phyloP scores from a whole-genome alignment of 192 early-diverging fungal genomes.

The Linnemannia elongata region DNA sequence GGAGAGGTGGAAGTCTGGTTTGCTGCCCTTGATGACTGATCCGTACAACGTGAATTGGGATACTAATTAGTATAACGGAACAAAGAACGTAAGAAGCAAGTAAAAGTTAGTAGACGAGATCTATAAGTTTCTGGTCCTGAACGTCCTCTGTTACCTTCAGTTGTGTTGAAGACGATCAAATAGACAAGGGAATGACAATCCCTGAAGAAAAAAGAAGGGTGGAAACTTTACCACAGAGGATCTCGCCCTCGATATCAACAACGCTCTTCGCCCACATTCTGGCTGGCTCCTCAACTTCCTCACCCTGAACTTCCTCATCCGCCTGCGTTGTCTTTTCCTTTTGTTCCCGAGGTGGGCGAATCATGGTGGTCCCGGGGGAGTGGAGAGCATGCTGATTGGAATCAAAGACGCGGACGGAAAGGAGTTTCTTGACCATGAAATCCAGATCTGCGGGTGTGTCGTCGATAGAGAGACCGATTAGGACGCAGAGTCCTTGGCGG shows the following conservation, averaged over 20 bases:
- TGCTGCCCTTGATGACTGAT: conserved; percentile 82
- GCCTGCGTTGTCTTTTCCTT: background rate
- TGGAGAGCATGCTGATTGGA: conserved; percentile 14
- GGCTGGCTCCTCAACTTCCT: conserved; percentile 16
- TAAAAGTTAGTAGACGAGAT: background rate
- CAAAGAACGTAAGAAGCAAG: background rate
- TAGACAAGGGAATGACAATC: no score
- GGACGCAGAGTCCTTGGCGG: conserved; percentile 81
- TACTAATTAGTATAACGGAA: conserved; percentile 59
- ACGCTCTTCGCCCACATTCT: conserved; percentile 87
- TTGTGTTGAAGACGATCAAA: background rate
- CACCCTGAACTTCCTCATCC: background rate
- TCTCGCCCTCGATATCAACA: conserved; percentile 77
- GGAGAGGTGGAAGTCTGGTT: conserved; percentile 94
- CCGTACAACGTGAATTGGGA: conserved; percentile 96
- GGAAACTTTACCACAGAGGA: conserved; percentile 77
- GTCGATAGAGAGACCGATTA: conserved; percentile 76
- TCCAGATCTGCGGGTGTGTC: conserved; percentile 85
- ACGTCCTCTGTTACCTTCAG: background rate
- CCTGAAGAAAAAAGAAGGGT: no score
- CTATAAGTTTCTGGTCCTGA: background rate
- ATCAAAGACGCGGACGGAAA: conserved; percentile 83
- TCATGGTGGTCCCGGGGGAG: background rate
- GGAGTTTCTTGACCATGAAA: conserved; percentile 88
- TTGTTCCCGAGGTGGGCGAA: background rate